These are phyloP conservation scores for Zygotorulaspora sp. DNA, from an alignment of 805 yeast genomes.

Conservation along the genomic window DNA sequence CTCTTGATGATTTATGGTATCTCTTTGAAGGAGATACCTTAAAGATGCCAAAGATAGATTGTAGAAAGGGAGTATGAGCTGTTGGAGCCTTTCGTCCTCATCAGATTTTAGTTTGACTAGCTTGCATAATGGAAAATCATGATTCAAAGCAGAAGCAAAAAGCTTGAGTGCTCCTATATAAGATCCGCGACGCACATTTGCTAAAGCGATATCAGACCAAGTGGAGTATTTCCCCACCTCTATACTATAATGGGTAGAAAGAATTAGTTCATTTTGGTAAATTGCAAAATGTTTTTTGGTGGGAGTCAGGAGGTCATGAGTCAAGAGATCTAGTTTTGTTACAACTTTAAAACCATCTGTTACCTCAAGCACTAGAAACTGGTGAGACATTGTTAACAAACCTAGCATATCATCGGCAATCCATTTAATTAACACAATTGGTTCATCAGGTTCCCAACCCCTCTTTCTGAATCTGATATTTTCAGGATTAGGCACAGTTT, in stretches of 20 bases:
- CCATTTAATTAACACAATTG: slow-evolving; percentile 27
- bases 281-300: slow-evolving; percentile 23
- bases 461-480: background rate
- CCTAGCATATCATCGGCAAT: slow-evolving; percentile 19
- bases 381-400: slow-evolving; percentile 28
- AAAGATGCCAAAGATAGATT: slow-evolving; percentile 32
- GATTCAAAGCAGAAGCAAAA: slow-evolving; percentile 19
- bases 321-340: slow-evolving; percentile 23
- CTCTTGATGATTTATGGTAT: slow-evolving; percentile 16
- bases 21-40: slow-evolving; percentile 21
- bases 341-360: slow-evolving; percentile 11
- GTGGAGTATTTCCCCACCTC: slow-evolving; percentile 28
- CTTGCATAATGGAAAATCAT: slow-evolving; percentile 16
- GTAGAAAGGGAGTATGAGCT: slow-evolving; percentile 28
- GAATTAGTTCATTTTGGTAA: slow-evolving; percentile 17
- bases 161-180: slow-evolving; percentile 28
- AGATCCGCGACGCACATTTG: slow-evolving; percentile 29
- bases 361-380: slow-evolving; percentile 21
- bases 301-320: slow-evolving; percentile 28
- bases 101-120: slow-evolving; percentile 18
- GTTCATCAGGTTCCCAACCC: slow-evolving; percentile 12
- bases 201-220: slow-evolving; percentile 33
- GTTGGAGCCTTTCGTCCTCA: slow-evolving; percentile 17
- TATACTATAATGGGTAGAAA: slow-evolving; percentile 27
- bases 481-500: background rate